phyloP scores from a whole-genome alignment of 306 rosid species.

The Clitoria ternatea region DNA sequence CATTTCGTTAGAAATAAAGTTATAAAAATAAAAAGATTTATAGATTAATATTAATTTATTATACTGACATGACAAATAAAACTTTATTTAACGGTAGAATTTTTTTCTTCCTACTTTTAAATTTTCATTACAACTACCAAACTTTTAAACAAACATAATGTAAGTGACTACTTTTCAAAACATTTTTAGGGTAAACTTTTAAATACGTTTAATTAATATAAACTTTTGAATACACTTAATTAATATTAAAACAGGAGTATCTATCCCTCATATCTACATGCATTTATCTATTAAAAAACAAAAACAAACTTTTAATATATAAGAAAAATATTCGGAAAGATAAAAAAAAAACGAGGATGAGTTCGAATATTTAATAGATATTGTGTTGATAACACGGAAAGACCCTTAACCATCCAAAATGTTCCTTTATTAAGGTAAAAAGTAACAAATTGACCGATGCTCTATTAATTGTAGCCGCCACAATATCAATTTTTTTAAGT shows the following conservation, averaged over 20 bases:
- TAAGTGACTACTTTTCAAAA: background rate
- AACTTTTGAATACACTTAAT: background rate
- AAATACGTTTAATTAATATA: too few relatives aligned
- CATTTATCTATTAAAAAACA: background rate
- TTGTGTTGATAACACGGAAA: background rate
- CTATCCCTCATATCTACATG: background rate
- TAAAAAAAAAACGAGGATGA: conserved; percentile 1
- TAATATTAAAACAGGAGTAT: background rate
- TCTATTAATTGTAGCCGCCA: background rate
- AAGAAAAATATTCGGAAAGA: background rate
- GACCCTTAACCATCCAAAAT: background rate
- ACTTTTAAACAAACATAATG: too few relatives aligned
- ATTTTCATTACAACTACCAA: too few relatives aligned
- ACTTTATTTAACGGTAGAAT: too few relatives aligned
- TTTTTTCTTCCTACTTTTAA: too few relatives aligned
- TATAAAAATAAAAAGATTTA: too few relatives aligned
- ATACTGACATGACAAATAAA: too few relatives aligned
- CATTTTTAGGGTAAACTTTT: background rate
- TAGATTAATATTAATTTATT: too few relatives aligned
- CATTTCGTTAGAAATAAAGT: too few relatives aligned
- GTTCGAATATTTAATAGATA: conserved; percentile 12
- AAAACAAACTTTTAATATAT: background rate
- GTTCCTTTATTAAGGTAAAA: background rate
- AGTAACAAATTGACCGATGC: conserved; percentile 1
- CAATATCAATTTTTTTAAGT: background rate